These are phyloP conservation scores for Chalciporus chontae DNA, from an alignment of 768 basidiomycete species.

Conservation along the genomic window DNA sequence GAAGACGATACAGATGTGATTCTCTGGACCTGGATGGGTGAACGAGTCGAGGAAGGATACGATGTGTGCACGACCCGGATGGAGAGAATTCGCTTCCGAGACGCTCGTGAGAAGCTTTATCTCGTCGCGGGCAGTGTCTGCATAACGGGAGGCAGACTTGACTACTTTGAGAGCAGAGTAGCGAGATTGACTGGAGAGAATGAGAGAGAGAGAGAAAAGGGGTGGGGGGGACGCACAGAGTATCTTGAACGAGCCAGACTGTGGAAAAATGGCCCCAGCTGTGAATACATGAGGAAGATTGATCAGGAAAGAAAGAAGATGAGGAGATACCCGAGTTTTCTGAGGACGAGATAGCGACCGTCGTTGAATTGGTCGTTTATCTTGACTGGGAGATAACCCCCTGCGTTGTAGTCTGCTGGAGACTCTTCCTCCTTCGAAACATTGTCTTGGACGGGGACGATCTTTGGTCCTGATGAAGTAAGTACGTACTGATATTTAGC, in stretches of 20 bases:
- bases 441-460: constrained; percentile 64
- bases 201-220: constrained; percentile 12
- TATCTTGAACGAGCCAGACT: constrained; percentile 86
- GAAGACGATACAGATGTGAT: constrained; percentile 89
- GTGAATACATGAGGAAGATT: constrained; percentile 11
- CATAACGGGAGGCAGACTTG: constrained; percentile 92
- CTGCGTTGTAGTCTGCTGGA: constrained; percentile 78
- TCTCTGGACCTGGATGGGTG: constrained; percentile 67
- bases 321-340: constrained; percentile 78
- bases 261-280: constrained; percentile 97
- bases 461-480: constrained; percentile 62
- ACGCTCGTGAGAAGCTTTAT: constrained; percentile 87
- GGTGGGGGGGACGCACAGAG: constrained; percentile 47
- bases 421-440: constrained; percentile 75
- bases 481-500: constrained; percentile 76
- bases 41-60: constrained; percentile 93
- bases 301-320: not conserved
- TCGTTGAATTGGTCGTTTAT: constrained; percentile 82
- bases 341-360: constrained; percentile 78
- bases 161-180: constrained; percentile 94
- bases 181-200: constrained; percentile 48
- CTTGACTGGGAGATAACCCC: constrained; percentile 78
- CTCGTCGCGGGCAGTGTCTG: constrained; percentile 95
- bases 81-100: constrained; percentile 62
- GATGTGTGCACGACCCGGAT: constrained; percentile 76